Conservation (phyloP, 2,329 filamentous ascomycete genomes). For the Penicillium verrucosum region DNA sequence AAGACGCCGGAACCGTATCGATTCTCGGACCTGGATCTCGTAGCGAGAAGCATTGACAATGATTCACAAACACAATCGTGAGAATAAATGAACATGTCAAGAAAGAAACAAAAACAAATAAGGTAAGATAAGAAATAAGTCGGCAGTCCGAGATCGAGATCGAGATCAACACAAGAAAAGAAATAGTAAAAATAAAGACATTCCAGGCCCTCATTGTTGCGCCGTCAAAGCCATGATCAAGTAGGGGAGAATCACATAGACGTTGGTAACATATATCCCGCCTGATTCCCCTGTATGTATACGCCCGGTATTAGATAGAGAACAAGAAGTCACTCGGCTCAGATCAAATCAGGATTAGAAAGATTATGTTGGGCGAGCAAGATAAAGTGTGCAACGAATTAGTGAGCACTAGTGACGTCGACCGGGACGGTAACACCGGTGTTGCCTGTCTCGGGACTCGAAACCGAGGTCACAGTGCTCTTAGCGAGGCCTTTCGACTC, state of each 20-base stretch:
- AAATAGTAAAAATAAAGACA: constrained; percentile 19
- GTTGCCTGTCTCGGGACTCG: constrained; percentile 30
- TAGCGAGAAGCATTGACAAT: constrained; percentile 15
- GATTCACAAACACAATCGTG: constrained; percentile 12
- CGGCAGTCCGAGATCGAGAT: neutral
- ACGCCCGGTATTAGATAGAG: constrained; percentile 35
- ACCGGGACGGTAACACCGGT: constrained; percentile 27
- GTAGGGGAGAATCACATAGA: constrained; percentile 23
- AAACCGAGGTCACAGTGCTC: constrained; percentile 34
- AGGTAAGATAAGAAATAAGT: constrained; percentile 15
- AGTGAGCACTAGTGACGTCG: constrained; percentile 26
- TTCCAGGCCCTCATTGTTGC: constrained; percentile 28
- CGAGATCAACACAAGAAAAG: constrained; percentile 11
- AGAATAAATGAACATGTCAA: constrained; percentile 19
- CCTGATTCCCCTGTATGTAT: constrained; percentile 38
- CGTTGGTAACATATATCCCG: constrained; percentile 33
- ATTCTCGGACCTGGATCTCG: constrained; percentile 7
- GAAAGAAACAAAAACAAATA: constrained; percentile 14
- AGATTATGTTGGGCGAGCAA: constrained; percentile 25
- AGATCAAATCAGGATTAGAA: constrained; percentile 22
- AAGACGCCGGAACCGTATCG: constrained; percentile 3
- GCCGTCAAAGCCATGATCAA: constrained; percentile 32
- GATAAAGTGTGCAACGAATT: constrained; percentile 27
- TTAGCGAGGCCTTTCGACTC: constrained; percentile 35
- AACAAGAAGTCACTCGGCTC: constrained; percentile 20